phyloP scores from a whole-genome alignment of 345 rosid species.

The Erodium maritimum region DNA sequence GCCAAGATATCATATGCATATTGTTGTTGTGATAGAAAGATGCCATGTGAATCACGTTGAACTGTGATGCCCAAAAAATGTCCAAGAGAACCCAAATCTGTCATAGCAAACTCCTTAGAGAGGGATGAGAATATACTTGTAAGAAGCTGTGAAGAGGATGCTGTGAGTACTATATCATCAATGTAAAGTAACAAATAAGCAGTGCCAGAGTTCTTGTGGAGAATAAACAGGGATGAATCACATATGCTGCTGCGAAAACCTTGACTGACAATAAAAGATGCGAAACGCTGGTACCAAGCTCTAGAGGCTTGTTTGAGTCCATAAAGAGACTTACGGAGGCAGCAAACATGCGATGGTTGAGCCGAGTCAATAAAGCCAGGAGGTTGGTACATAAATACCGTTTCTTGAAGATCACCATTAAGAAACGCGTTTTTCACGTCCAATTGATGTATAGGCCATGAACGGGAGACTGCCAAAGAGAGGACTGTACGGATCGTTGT shows the following conservation, averaged over 20 bases:
- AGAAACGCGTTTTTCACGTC: no score
- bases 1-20: background rate
- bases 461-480: background rate
- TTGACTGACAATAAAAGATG: no score
- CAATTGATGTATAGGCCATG: background rate
- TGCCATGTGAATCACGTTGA: background rate
- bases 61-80: background rate
- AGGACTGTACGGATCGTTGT: background rate
- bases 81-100: background rate
- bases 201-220: background rate
- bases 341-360: background rate
- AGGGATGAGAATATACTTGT: background rate
- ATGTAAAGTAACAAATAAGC: background rate
- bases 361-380: background rate
- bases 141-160: background rate
- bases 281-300: no score
- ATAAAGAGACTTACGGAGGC: background rate
- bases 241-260: background rate
- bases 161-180: background rate
- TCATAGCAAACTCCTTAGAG: background rate
- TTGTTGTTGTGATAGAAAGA: background rate
- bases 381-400: background rate
- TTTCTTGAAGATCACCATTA: background rate
- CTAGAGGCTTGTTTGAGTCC: no score
- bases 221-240: background rate